Base-by-base conservation (phyloP, 2,329 filamentous ascomycete genomes). In the Magnaporthiopsis incrustans region DNA sequence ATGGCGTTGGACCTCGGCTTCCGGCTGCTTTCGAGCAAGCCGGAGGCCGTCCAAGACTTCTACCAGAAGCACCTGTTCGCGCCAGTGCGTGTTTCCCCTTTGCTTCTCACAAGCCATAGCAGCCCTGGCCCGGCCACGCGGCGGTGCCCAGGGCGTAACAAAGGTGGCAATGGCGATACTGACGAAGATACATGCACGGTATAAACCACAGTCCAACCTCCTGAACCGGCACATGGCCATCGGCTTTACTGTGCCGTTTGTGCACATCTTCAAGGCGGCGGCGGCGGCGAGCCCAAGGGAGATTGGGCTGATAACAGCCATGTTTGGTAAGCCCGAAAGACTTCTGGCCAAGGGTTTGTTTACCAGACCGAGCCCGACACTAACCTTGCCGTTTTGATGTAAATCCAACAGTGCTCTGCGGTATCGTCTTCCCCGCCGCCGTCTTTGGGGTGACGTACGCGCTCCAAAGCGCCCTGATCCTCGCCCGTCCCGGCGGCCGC, bases 161-260 rank as follows among this genome's bases (percentile, higher is more conserved):
- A 22, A 27, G 18, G 4, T 1, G 8, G 3, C 7, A 10, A 12
- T 35, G 14, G 15, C 10, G 4, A 22, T 62, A 26, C 60, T 66
- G n/a, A 69, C 64, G 27, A n/a, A 2, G 14, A 22, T 14, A n/a
- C 6, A 30, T 32, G 38, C 12, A 6, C 2, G 27, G 3, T 30
- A 30, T 30, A 30, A 30, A 30, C 5, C 27, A 30, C 61, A 83
- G 80, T 74, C 81, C 27, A 76, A 83, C 60, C 75, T 83, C 12
- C 75, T 83, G 63, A 84, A 84, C 67, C 71, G 75, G 3, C 79
- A 84, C 68, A 77, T 84, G 67, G 81, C 81, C 0, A 69, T 82
- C 7, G 81, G 79, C 3, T 84, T 84, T 67, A 77, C 79, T 0
- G 75, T 83, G 2, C 81, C 82, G 0, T 75, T 84, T 2, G 71